phyloP scores from a whole-genome alignment of 257 asterid genomes.

The Solanum lignicaule region DNA sequence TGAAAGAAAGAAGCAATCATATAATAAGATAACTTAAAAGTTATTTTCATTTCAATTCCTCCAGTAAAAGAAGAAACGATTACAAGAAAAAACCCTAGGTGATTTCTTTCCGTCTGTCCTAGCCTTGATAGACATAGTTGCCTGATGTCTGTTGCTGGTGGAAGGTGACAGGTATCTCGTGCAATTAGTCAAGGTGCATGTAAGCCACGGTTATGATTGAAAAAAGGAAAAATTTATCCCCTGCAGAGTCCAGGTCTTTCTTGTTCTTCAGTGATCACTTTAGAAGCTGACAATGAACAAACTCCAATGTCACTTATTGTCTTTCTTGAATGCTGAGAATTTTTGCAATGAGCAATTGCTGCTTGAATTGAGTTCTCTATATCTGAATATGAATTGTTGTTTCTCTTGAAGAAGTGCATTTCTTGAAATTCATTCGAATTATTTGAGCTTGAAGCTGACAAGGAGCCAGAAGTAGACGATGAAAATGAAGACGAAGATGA shows the following conservation, averaged over 20 bases:
- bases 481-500: conserved; percentile 23
- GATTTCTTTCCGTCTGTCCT: not conserved
- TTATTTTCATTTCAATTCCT: not conserved
- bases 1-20: not conserved
- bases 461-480: conserved; percentile 1
- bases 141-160: not conserved
- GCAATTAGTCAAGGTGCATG: not conserved
- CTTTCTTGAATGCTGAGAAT: conserved; percentile 45
- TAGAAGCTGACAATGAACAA: conserved; percentile 32
- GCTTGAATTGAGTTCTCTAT: conserved; percentile 73
- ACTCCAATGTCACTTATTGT: conserved; percentile 22
- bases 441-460: conserved; percentile 24
- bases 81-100: not conserved
- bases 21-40: not conserved
- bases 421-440: conserved; percentile 24
- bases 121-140: not conserved
- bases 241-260: conserved; percentile 36
- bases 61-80: not conserved
- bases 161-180: not conserved
- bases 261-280: conserved; percentile 26
- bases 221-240: conserved; percentile 8
- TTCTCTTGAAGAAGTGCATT: conserved; percentile 29
- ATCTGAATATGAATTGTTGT: conserved; percentile 36
- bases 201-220: not conserved
- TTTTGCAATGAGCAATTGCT: conserved; percentile 91